A percentile compares a stretch with the other conserved stretches of the same genome.
phyloP scores from a whole-genome alignment of 768 basidiomycete species.

The Vararia minispora region DNA sequence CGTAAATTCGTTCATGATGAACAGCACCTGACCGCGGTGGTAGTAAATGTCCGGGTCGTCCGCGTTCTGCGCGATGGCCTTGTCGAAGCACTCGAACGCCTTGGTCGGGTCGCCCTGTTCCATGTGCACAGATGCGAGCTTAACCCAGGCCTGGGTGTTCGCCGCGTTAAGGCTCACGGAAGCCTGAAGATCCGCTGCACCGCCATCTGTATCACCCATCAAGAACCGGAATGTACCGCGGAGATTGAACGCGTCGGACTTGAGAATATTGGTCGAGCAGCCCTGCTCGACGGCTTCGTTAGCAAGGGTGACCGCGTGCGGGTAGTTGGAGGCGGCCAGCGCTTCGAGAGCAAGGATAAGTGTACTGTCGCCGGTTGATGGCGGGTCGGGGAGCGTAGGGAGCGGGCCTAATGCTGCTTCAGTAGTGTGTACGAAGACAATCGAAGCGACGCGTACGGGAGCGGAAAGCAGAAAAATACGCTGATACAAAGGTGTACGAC shows the following conservation, averaged over 20 bases:
- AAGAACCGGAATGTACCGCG: slow-evolving; percentile 98
- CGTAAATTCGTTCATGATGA: slow-evolving; percentile 86
- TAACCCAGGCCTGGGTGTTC: slow-evolving; percentile 85
- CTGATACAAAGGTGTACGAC: slow-evolving; percentile 83
- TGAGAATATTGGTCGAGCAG: slow-evolving; percentile 59
- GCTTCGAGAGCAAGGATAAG: slow-evolving; percentile 75
- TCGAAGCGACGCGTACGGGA: slow-evolving; percentile 41
- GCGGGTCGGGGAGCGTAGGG: slow-evolving; percentile 62
- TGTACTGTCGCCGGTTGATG: slow-evolving; percentile 75
- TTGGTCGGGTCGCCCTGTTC: slow-evolving; percentile 75
- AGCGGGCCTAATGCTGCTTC: slow-evolving; percentile 36
- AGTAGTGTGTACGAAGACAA: slow-evolving; percentile 1
- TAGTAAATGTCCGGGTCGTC: slow-evolving; percentile 95
- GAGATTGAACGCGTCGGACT: slow-evolving; percentile 85
- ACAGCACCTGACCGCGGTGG: slow-evolving; percentile 97
- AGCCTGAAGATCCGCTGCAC: slow-evolving; percentile 74
- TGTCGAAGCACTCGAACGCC: slow-evolving; percentile 87
- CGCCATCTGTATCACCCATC: slow-evolving; percentile 69
- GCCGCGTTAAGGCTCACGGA: slow-evolving; percentile 55
- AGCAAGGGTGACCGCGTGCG: slow-evolving; percentile 65
- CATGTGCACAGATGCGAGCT: slow-evolving; percentile 96
- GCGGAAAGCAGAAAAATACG: slow-evolving; percentile 97
- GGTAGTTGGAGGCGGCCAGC: slow-evolving; percentile 73
- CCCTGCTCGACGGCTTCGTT: slow-evolving; percentile 85
- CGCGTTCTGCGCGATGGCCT: slow-evolving; percentile 72